A percentile compares a stretch with the other conserved stretches of the same genome.
Conservation (phyloP, 306 rosid genomes). For the Castanea crenata region DNA sequence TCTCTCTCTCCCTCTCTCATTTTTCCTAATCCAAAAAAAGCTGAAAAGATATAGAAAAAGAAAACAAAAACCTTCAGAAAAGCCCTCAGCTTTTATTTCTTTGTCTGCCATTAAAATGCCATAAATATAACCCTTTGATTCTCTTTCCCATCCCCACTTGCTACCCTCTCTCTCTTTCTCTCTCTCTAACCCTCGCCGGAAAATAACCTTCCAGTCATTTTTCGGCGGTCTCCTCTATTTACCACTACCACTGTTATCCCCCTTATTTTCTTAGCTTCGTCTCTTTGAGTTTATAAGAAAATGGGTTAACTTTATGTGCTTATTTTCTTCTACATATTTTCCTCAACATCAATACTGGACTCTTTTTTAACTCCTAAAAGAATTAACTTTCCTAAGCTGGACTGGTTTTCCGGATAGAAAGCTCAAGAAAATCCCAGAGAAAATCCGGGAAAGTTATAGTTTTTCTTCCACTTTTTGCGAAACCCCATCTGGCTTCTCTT, state of each 20-base stretch:
- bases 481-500: background rate
- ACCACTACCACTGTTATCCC: background rate
- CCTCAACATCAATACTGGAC: background rate
- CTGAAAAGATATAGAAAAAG: background rate
- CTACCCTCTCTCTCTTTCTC: background rate
- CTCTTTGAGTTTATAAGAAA: slow-evolving; percentile 1
- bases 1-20: background rate
- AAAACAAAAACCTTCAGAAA: slow-evolving; percentile 33
- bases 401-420: background rate
- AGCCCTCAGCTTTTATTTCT: slow-evolving; percentile 36
- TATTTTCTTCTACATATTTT: background rate
- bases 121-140: slow-evolving; percentile 19
- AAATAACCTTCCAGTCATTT: background rate
- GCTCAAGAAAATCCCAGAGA: background rate
- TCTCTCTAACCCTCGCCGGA: background rate
- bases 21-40: background rate
- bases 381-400: background rate
- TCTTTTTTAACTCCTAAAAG: background rate
- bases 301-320: background rate
- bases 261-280: background rate
- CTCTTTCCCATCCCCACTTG: slow-evolving; percentile 5
- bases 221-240: background rate
- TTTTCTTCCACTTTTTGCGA: background rate
- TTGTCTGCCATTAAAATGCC: slow-evolving; percentile 48
- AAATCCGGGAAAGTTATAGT: background rate